Conservation (phyloP, 495 filamentous ascomycete genomes). For the Letharia columbiana region DNA sequence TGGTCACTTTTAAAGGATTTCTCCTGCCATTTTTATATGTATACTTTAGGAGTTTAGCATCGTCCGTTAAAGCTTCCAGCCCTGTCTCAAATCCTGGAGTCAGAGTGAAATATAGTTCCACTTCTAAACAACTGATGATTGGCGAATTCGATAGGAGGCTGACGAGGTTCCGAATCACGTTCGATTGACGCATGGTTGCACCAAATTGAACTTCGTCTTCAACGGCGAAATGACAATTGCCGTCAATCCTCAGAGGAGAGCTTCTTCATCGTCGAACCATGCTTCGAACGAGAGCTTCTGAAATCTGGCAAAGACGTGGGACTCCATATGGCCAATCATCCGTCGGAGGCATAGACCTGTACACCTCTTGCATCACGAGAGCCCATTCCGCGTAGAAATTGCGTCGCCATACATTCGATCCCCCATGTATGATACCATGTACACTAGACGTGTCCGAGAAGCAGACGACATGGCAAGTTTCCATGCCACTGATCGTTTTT, state of each 20-base stretch:
- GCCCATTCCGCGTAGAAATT: background rate
- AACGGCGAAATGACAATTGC: background rate
- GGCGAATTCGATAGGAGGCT: background rate
- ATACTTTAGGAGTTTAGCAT: too few species aligned
- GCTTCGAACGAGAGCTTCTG: background rate
- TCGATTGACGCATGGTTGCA: background rate
- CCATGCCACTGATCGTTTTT: background rate
- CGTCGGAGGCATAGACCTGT: background rate
- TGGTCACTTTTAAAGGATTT: too few species aligned
- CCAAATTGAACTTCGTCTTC: background rate
- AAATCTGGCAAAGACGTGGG: background rate
- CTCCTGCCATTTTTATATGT: too few species aligned
- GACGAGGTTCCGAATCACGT: background rate
- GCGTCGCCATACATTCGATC: background rate
- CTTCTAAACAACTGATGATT: background rate
- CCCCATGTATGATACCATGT: background rate
- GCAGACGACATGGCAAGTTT: background rate
- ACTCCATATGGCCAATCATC: background rate
- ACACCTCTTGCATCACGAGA: background rate
- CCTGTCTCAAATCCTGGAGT: too few species aligned
- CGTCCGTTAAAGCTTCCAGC: too few species aligned
- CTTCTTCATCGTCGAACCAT: background rate
- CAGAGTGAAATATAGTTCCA: too few species aligned
- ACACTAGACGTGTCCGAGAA: background rate
- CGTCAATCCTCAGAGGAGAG: background rate